These are phyloP conservation scores for Coprinopsis marcescibilis DNA, from an alignment of 768 basidiomycete species.

Conservation along the genomic window DNA sequence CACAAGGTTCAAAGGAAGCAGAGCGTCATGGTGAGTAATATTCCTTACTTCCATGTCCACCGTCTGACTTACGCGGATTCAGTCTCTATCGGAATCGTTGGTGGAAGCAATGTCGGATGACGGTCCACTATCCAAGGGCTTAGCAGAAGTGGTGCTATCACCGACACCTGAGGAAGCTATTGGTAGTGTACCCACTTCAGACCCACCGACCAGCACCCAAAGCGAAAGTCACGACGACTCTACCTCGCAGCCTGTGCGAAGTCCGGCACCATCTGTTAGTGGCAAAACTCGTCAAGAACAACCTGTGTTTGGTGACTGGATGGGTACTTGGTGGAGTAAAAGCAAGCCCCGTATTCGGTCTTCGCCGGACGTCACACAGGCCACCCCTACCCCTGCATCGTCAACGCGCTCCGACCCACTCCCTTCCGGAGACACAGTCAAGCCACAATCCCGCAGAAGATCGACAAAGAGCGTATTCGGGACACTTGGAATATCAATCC, in stretches of 20 bases:
- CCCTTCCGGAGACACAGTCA: slow-evolving; percentile 12
- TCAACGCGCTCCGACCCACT: slow-evolving; percentile 9
- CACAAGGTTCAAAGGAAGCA: slow-evolving; percentile 51
- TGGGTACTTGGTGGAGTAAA: slow-evolving; percentile 70
- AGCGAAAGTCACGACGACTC: too few relatives aligned
- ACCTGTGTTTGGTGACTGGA: slow-evolving; percentile 63
- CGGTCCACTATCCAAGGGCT: slow-evolving; percentile 30
- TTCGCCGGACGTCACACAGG: slow-evolving; percentile 17
- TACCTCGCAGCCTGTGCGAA: too few relatives aligned
- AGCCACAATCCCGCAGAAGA: slow-evolving; percentile 30
- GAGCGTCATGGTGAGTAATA: slow-evolving; percentile 48
- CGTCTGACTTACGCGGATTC: slow-evolving; percentile 1
- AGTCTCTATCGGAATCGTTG: slow-evolving; percentile 51
- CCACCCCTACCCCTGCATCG: slow-evolving; percentile 12
- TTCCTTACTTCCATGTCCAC: slow-evolving; percentile 6
- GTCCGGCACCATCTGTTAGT: background rate
- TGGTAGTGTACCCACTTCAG: too few relatives aligned
- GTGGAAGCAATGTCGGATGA: slow-evolving; percentile 52
- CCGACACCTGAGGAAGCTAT: slow-evolving; percentile 8
- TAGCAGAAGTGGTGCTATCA: slow-evolving; percentile 29
- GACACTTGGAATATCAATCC: slow-evolving; percentile 61
- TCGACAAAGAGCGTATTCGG: slow-evolving; percentile 64
- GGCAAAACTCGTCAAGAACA: slow-evolving; percentile 34
- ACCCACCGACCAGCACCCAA: too few relatives aligned
- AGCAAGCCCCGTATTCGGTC: slow-evolving; percentile 29